A percentile compares a stretch with the other conserved stretches of the same genome.
phyloP scores from a whole-genome alignment of 148 eudicot genomes.

The Amaranthus palmeri region DNA sequence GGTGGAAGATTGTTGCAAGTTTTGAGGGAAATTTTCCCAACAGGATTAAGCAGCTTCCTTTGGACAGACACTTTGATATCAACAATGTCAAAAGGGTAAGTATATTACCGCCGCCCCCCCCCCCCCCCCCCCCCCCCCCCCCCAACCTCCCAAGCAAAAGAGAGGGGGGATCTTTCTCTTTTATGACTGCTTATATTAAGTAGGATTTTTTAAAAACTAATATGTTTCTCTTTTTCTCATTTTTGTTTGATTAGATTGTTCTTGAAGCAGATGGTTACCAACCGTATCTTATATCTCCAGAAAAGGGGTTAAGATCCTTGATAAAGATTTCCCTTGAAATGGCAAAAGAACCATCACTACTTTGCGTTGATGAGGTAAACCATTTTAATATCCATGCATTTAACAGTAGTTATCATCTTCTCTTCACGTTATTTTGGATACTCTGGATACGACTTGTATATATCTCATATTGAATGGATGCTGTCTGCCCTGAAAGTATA shows the following conservation, averaged over 20 bases:
- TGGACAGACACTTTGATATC: slow-evolving; percentile 92
- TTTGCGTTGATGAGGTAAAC: slow-evolving; percentile 98
- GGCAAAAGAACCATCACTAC: slow-evolving; percentile 97
- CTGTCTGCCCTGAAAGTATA: neutral
- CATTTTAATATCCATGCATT: neutral
- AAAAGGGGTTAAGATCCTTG: slow-evolving; percentile 90
- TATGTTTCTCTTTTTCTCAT: slow-evolving; percentile 4
- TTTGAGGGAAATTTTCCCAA: slow-evolving; percentile 97
- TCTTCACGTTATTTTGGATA: neutral
- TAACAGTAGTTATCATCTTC: neutral
- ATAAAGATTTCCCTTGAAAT: slow-evolving; percentile 82
- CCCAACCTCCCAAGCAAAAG: too few relatives aligned
- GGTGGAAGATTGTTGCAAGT: slow-evolving; percentile 93
- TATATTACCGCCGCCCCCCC: too few relatives aligned
- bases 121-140: too few relatives aligned
- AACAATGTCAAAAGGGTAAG: slow-evolving; percentile 93
- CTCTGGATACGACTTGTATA: neutral
- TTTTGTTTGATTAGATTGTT: slow-evolving; percentile 56
- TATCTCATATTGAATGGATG: neutral
- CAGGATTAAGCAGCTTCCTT: slow-evolving; percentile 92
- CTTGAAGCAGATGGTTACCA: slow-evolving; percentile 99
- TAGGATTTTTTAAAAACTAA: neutral
- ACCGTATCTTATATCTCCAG: slow-evolving; percentile 98
- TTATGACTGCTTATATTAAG: neutral
- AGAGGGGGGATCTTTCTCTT: too few relatives aligned